Percentiles rank a stretch among this genome's conserved stretches.
phyloP scores from a whole-genome alignment of 1,139 yeast genomes.

The Arxiozyma telluris region DNA sequence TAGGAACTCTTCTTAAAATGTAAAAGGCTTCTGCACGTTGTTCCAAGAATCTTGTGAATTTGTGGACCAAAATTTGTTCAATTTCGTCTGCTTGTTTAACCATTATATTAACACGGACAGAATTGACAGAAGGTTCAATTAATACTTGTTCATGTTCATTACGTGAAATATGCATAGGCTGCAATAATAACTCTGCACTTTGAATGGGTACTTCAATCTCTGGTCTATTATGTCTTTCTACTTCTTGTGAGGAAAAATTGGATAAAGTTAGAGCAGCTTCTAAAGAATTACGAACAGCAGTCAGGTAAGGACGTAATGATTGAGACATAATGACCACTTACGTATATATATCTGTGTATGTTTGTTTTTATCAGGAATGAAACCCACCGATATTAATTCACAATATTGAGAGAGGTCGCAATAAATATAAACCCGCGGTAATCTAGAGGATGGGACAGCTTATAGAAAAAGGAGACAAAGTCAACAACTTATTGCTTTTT shows the following conservation, averaged over 20 bases:
- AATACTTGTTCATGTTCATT: conserved; percentile 88
- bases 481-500: no score
- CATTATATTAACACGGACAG: conserved; percentile 78
- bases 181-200: conserved; percentile 73
- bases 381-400: no score
- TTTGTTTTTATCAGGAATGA: neutral
- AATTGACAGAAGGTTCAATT: conserved; percentile 90
- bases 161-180: conserved; percentile 85
- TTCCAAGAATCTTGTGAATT: conserved; percentile 85
- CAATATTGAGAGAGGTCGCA: neutral
- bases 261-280: conserved; percentile 94
- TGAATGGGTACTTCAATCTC: conserved; percentile 77
- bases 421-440: no score
- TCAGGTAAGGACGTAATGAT: conserved; percentile 88
- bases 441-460: no score
- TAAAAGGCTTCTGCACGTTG: conserved; percentile 93
- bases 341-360: neutral
- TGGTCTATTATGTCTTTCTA: conserved; percentile 95
- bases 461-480: no score
- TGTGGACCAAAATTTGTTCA: conserved; percentile 87
- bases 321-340: conserved; percentile 48
- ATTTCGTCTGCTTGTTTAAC: conserved; percentile 98
- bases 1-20: conserved; percentile 84
- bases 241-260: conserved; percentile 89
- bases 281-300: conserved; percentile 87